Evolutionary conservation across 1,139 yeast species (phyloP).

Genomic region (Debaryomycetaceae sp.): DNA sequence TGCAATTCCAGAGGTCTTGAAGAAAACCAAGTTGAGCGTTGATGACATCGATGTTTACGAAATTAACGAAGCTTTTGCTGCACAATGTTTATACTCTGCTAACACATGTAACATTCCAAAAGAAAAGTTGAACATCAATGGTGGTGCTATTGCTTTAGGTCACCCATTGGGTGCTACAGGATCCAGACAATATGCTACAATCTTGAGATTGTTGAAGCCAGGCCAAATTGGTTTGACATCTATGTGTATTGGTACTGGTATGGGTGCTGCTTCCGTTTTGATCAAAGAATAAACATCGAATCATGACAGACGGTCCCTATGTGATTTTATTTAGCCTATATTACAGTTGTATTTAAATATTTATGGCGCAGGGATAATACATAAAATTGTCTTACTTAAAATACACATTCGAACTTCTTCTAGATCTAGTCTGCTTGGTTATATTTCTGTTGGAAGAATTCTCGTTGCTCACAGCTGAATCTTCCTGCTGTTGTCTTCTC

Average conservation of each 20-base stretch:
- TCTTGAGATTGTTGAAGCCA: constrained; percentile 71
- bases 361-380: neutral
- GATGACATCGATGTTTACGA: constrained; percentile 75
- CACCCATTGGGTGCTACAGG: constrained; percentile 97
- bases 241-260: constrained; percentile 98
- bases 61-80: constrained; percentile 95
- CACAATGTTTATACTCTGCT: constrained; percentile 81
- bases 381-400: constrained; percentile 17
- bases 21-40: constrained; percentile 58
- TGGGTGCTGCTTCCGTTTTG: constrained; percentile 94
- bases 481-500: constrained; percentile 15
- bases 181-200: constrained; percentile 89
- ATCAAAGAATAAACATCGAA: constrained; percentile 52
- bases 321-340: neutral
- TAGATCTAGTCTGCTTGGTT: constrained; percentile 1
- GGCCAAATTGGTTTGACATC: constrained; percentile 89
- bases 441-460: neutral
- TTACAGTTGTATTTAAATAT: neutral
- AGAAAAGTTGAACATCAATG: constrained; percentile 80
- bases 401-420: constrained; percentile 31
- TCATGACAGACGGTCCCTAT: neutral
- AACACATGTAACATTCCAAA: constrained; percentile 62
- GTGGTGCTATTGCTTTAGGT: constrained; percentile 96
- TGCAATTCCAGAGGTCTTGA: constrained; percentile 81
- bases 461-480: neutral